Evolutionary conservation across 768 basidiomycete genomes (phyloP).

Genomic region (Suillus subalutaceus): DNA sequence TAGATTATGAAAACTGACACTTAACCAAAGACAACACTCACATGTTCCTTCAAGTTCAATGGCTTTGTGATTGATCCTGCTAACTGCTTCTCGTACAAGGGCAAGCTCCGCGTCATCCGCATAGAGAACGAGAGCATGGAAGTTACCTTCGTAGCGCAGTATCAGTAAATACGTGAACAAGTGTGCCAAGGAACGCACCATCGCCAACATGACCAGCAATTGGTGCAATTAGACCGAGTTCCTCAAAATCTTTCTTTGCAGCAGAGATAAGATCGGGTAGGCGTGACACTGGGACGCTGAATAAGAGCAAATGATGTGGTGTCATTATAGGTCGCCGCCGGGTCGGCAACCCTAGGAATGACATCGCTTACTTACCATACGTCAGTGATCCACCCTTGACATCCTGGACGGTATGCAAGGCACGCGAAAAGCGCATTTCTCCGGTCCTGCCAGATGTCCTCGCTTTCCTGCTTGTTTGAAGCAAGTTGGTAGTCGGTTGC

Average conservation of each 20-base stretch:
- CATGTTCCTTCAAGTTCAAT: slow-evolving; percentile 41
- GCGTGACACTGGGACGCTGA: slow-evolving; percentile 36
- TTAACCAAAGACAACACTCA: slow-evolving; percentile 16
- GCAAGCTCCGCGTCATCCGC: slow-evolving; percentile 39
- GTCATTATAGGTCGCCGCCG: background rate
- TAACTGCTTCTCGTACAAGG: slow-evolving; percentile 32
- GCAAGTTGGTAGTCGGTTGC: slow-evolving; percentile 42
- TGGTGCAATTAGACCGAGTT: slow-evolving; percentile 42
- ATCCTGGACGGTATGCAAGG: slow-evolving; percentile 35
- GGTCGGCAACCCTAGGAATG: background rate
- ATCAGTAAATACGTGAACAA: slow-evolving; percentile 4
- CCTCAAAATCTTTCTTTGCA: slow-evolving; percentile 48
- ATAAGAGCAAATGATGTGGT: background rate
- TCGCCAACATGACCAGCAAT: slow-evolving; percentile 50
- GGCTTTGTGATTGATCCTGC: slow-evolving; percentile 38
- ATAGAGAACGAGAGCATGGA: slow-evolving; percentile 43
- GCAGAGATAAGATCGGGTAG: slow-evolving; percentile 41
- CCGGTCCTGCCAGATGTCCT: slow-evolving; percentile 41
- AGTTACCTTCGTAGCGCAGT: slow-evolving; percentile 39
- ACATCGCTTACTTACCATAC: slow-evolving; percentile 30
- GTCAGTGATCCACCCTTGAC: slow-evolving; percentile 44
- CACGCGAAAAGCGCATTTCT: slow-evolving; percentile 28
- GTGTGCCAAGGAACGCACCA: slow-evolving; percentile 23
- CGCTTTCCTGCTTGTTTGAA: slow-evolving; percentile 40
- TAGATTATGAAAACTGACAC: background rate